Percentiles rank a stretch among this genome's conserved stretches.
These are phyloP conservation scores for Suaeda aralocaspica DNA, from an alignment of 148 eudicot species.

Conservation along the genomic window DNA sequence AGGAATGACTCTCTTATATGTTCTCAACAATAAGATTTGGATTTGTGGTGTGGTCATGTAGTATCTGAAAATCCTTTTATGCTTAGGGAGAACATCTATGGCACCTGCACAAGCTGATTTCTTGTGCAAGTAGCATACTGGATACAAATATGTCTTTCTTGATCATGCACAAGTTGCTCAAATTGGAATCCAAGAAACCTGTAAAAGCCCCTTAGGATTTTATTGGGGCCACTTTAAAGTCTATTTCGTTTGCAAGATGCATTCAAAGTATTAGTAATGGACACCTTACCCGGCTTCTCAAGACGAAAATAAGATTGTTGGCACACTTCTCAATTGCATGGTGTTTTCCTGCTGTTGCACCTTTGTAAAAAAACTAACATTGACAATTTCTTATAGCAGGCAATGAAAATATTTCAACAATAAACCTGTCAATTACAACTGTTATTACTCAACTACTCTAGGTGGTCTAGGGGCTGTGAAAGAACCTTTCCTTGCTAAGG, in stretches of 20 bases:
- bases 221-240: too few relatives aligned
- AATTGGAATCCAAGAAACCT: not conserved
- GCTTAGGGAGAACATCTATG: not conserved
- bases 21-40: not conserved
- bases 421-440: not conserved
- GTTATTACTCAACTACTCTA: not conserved
- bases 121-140: not conserved
- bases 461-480: conserved; percentile 1
- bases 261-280: not conserved
- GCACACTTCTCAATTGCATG: too few relatives aligned
- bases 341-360: not conserved
- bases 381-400: not conserved
- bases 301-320: not conserved
- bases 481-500: conserved; percentile 17
- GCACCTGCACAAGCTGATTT: not conserved
- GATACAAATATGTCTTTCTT: not conserved
- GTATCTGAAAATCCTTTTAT: not conserved
- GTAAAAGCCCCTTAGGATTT: not conserved
- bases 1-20: not conserved
- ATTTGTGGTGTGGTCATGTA: not conserved
- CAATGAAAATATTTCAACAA: not conserved
- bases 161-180: not conserved
- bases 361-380: not conserved
- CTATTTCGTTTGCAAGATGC: too few relatives aligned
- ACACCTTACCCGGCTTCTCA: not conserved